Evolutionary conservation across 345 rosid genomes (phyloP), one percentile per base, ranked within the genome.

Genomic region (Populus simonii): DNA sequence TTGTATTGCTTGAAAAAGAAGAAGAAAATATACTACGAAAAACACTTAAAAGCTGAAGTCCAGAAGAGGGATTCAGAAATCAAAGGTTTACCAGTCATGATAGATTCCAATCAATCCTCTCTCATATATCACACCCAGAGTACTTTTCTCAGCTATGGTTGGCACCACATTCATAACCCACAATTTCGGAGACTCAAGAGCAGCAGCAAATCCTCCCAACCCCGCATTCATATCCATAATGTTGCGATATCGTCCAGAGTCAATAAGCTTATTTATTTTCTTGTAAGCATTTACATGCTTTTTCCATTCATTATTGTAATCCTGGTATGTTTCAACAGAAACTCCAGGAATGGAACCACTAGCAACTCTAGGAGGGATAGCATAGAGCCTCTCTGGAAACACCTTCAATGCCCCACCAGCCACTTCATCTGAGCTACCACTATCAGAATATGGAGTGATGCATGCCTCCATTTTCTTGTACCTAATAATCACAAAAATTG

Each of bases 81-180:
- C 41, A 67, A 78, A 74, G 49, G 36, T 80, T 68, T 85, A 96
- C 99, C 99, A 96, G 87, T 94, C 97, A 76, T 96, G 98, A 84
- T 94, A 96, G 81, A 96, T 96, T 81, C 99, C 99, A 23, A 92
- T 92, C 80, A 96, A 83, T 80, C 99, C 99, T 75, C 99, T 86
- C 75, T 94, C 94, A 72, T 84, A 92, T 55, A 96, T 85, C 71
- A 91, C 97, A 27, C 99, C 97, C 74, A 94, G 89, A 2, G 92
- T 89, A 68, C 84, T 90, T 82, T 79, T 91, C 75, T 93, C 93
- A 29, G 98, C 94, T 68, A 92, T 87, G 1, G 96, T 96, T 23
- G 99, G 97, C 74, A 94, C 90, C 76, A 94, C 99, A 90, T 96
- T 96, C 99, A 96, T 96, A 74, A 92, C 94, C 99, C 98, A 94